These are phyloP conservation scores for Alternaria dauci DNA, from an alignment of 2,329 filamentous ascomycete species.

Conservation along the genomic window DNA sequence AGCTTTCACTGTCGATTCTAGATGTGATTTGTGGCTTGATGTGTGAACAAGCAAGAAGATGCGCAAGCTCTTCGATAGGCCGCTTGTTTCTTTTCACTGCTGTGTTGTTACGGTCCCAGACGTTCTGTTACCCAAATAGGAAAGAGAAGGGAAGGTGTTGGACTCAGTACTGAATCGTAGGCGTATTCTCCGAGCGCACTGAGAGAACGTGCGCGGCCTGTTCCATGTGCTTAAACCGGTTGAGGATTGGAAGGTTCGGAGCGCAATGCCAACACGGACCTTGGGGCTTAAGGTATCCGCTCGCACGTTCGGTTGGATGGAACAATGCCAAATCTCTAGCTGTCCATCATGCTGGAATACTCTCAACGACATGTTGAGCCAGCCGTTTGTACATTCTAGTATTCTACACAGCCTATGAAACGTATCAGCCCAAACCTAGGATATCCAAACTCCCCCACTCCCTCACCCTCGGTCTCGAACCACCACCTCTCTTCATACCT, in stretches of 20 bases:
- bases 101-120: not conserved
- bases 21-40: not conserved
- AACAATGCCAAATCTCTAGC: not conserved
- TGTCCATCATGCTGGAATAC: not conserved
- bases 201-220: not conserved
- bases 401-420: not conserved
- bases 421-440: conserved; percentile 24
- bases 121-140: not conserved
- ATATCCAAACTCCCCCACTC: conserved; percentile 40
- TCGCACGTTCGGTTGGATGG: not conserved
- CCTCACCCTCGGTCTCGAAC: conserved; percentile 16
- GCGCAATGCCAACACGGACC: not conserved
- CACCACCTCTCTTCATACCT: conserved; percentile 19
- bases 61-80: not conserved
- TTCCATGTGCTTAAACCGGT: not conserved
- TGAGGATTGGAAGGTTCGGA: not conserved
- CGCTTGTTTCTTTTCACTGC: not conserved
- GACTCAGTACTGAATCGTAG: not conserved
- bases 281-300: not conserved
- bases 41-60: not conserved
- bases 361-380: not conserved
- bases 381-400: not conserved
- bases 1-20: not conserved
- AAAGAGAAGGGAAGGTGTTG: not conserved
- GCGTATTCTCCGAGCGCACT: not conserved